Evolutionary conservation across 768 basidiomycete genomes (phyloP).

Genomic region (Pluteus cervinus): DNA sequence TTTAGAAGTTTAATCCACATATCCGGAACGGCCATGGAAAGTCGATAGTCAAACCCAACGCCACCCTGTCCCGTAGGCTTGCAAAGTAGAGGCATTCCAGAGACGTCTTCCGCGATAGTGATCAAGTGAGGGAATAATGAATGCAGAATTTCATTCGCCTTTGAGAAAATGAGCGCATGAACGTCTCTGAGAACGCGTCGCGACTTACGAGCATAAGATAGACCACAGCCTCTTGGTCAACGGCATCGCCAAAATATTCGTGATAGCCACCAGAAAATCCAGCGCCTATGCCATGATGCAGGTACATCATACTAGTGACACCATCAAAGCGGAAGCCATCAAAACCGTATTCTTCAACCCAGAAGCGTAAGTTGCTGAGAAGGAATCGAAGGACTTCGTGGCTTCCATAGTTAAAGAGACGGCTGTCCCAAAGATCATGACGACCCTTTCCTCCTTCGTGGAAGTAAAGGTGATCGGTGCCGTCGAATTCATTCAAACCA

Average conservation of each 20-base stretch:
- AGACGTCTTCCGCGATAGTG: slow-evolving; percentile 98
- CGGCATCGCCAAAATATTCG: slow-evolving; percentile 88
- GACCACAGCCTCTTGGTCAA: slow-evolving; percentile 85
- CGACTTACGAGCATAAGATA: slow-evolving; percentile 92
- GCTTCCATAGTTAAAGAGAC: slow-evolving; percentile 92
- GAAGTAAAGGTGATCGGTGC: slow-evolving; percentile 97
- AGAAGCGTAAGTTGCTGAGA: slow-evolving; percentile 91
- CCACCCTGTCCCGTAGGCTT: slow-evolving; percentile 76
- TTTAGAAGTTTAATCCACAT: slow-evolving; percentile 99
- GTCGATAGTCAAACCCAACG: slow-evolving; percentile 94
- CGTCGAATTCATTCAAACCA: slow-evolving; percentile 93
- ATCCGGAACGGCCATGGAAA: slow-evolving; percentile 98
- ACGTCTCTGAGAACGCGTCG: neutral
- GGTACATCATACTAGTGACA: slow-evolving; percentile 99
- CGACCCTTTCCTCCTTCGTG: slow-evolving; percentile 87
- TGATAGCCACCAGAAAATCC: slow-evolving; percentile 98
- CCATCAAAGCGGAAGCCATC: slow-evolving; percentile 99
- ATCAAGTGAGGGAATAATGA: slow-evolving; percentile 70
- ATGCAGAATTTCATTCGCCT: slow-evolving; percentile 94
- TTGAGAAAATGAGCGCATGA: slow-evolving; percentile 7
- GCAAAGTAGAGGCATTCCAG: slow-evolving; percentile 96
- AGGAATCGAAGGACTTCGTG: slow-evolving; percentile 96
- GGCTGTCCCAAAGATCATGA: slow-evolving; percentile 97
- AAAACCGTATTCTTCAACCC: slow-evolving; percentile 91
- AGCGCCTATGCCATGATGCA: slow-evolving; percentile 94